Base-by-base conservation (phyloP, 441 rosid species). In the Pelargonium cotyledonis region DNA sequence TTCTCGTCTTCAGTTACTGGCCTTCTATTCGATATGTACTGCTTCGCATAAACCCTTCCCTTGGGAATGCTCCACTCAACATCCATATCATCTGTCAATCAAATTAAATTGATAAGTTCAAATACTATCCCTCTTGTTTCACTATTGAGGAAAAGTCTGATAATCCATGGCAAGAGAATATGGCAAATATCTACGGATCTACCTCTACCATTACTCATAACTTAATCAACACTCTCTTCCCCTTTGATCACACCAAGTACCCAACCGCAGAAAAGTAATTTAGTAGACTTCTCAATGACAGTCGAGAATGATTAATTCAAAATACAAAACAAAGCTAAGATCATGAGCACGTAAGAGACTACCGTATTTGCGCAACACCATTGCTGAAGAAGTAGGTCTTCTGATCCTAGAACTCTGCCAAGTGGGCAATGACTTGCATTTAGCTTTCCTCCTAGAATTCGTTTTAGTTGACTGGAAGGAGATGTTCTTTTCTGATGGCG, bases 1-100 rank as follows among this genome's bases (percentile, higher is more conserved):
- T 66, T 75, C 67, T 75, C 77, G 11, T 23, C 21, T 74, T 71
- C 64, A 63, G 75, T 58, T 18, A 65, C 66, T 16, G 53, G 58
- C 71, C 78, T 71, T 41, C 53, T 41, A n/a, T 18, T 8, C 6
- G 74, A 18, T 7, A 31, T 7, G n/a, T 60, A 67, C 14, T 0
- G 74, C 57, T 21, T 31, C 18, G 61, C 41, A 63, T 21, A 40
- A 15, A 21, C 31, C 23, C 43, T 40, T 9, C 26, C n/a, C 16
- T 64, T 29, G 21, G 12, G 23, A 12, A 3, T 4, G 15, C 18
- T 3, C 5, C 53, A n/a, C 12, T 60, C 72, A 65, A 62, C 41
- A 16, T 63, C 83, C 74, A 62, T 31, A 69, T 55, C 60, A 67
- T 58, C 44, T 31, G n/a, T 14, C 29, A 15, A 4, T 72, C 5